These are phyloP conservation scores for Cutaneotrichosporon dermatis DNA, from an alignment of 1,284 basidiomycete species.

Conservation along the genomic window DNA sequence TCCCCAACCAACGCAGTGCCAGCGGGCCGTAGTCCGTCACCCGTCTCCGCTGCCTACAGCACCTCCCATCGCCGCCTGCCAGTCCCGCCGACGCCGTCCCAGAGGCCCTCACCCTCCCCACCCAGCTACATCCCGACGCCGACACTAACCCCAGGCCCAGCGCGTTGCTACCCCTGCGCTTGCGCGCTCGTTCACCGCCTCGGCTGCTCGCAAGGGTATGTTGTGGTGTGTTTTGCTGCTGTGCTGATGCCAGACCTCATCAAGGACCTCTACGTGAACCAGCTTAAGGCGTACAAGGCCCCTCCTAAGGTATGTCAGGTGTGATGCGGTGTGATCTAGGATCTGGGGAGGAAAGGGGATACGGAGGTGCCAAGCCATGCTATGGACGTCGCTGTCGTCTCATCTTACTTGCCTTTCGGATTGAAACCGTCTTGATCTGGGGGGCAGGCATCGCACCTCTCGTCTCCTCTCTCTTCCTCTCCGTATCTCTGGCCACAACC, in stretches of 20 bases:
- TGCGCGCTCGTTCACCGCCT: slow-evolving; percentile 58
- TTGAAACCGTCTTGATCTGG: no score
- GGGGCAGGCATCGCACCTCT: no score
- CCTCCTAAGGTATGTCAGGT: slow-evolving; percentile 44
- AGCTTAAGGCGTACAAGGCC: slow-evolving; percentile 84
- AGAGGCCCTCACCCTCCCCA: not conserved
- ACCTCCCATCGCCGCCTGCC: not conserved
- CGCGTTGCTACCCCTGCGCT: slow-evolving; percentile 33
- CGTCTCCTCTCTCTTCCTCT: not conserved
- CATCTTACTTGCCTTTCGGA: no score
- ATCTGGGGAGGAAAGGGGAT: not conserved
- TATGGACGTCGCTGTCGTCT: no score
- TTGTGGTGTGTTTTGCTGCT: slow-evolving; percentile 10
- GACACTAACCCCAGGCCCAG: slow-evolving; percentile 25
- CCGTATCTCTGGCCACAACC: not conserved
- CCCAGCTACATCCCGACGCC: not conserved
- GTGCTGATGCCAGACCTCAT: slow-evolving; percentile 64
- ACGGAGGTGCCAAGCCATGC: no score
- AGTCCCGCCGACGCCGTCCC: not conserved
- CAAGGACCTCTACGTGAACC: slow-evolving; percentile 84
- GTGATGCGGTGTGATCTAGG: not conserved
- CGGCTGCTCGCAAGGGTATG: slow-evolving; percentile 66
- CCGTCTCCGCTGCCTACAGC: no score
- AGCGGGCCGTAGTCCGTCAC: no score
- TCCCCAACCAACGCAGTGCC: no score